A percentile compares a stretch with the other conserved stretches of the same genome.
Conservation (phyloP, 176 grass and related monocot genomes). For the Oryza meridionalis region DNA sequence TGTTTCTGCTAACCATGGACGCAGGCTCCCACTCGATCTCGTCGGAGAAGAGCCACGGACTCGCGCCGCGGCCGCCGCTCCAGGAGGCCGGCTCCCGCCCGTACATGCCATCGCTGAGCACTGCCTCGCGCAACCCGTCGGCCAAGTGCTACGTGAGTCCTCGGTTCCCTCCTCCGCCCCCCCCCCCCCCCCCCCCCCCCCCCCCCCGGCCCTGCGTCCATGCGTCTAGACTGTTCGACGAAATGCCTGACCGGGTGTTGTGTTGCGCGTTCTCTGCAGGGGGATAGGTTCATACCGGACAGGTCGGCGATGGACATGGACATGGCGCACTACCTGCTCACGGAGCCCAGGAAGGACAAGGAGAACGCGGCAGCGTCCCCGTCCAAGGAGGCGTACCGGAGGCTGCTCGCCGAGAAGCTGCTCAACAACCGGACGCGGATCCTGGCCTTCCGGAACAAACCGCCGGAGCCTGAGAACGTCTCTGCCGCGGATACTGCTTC, state of each 20-base stretch:
- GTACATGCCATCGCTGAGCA: conserved; percentile 58
- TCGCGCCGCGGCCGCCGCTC: conserved; percentile 44
- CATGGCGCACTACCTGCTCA: conserved; percentile 74
- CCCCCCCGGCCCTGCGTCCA: not conserved
- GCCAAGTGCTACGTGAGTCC: conserved; percentile 58
- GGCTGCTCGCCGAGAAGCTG: conserved; percentile 71
- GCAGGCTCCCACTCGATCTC: conserved; percentile 56
- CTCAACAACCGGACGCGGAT: conserved; percentile 71
- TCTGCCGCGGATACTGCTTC: conserved; percentile 28
- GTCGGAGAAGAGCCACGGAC: conserved; percentile 47
- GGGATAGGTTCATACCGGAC: conserved; percentile 74
- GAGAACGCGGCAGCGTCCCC: conserved; percentile 62
- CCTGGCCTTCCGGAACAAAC: conserved; percentile 73
- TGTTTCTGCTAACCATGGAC: conserved; percentile 57
- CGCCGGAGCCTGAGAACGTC: conserved; percentile 53
- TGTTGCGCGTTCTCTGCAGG: conserved; percentile 32
- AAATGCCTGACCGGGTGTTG: conserved; percentile 18
- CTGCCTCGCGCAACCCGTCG: conserved; percentile 49
- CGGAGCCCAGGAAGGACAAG: conserved; percentile 63
- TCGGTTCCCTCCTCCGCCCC: too few relatives aligned
- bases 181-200: too few relatives aligned
- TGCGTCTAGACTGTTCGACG: conserved; percentile 6
- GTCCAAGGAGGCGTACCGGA: conserved; percentile 64
- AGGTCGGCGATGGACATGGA: conserved; percentile 77
- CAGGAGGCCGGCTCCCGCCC: conserved; percentile 57